Evolutionary conservation across 2,329 filamentous ascomycete genomes (phyloP).

Genomic region (Alternaria sp.): DNA sequence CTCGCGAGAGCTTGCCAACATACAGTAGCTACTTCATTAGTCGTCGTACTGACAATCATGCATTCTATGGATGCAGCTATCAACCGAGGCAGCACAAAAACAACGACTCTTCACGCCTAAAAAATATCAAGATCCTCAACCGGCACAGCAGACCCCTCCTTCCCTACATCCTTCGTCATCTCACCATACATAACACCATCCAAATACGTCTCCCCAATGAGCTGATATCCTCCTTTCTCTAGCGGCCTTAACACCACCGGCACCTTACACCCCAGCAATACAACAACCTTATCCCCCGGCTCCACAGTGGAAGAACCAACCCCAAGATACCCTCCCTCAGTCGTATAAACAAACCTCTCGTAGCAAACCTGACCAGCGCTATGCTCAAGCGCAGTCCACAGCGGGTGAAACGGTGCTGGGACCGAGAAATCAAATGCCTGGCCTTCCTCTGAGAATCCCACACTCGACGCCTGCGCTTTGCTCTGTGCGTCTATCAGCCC

Average conservation of each 20-base stretch:
- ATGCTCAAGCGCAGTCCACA: background rate
- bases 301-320: background rate
- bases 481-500: background rate
- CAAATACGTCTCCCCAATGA: background rate
- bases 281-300: background rate
- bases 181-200: background rate
- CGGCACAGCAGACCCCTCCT: background rate
- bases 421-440: no score
- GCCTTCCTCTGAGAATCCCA: no score
- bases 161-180: background rate
- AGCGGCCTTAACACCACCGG: background rate
- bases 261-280: background rate
- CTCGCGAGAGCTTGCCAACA: no score
- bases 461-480: background rate
- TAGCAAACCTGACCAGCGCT: background rate
- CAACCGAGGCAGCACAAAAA: no score
- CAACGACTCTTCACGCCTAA: no score
- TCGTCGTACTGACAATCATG: no score
- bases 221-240: background rate
- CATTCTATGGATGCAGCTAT: no score
- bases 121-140: background rate
- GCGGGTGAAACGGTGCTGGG: background rate
- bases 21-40: no score
- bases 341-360: background rate
- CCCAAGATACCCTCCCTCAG: background rate